A percentile compares a stretch with the other conserved stretches of the same genome.
phyloP scores from a whole-genome alignment of 495 filamentous ascomycete genomes.

The Bathelium albidoporum region DNA sequence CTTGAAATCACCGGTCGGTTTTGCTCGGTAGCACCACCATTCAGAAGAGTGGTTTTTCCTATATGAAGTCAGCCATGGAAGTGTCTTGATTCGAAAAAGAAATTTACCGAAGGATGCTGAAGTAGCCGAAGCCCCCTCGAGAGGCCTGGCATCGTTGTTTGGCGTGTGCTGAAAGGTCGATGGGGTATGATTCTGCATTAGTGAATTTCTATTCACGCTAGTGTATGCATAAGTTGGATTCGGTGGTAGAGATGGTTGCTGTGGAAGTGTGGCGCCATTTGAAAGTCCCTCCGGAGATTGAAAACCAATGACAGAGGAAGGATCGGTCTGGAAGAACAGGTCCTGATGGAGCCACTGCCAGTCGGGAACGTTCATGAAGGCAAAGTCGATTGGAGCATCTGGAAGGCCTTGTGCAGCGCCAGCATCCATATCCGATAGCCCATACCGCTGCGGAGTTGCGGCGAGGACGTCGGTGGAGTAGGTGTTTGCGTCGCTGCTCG shows the following conservation, averaged over 20 bases:
- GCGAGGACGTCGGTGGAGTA: background rate
- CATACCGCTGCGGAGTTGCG: background rate
- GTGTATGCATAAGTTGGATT: background rate
- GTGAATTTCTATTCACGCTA: background rate
- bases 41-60: background rate
- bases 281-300: constrained; percentile 1
- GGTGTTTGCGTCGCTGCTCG: background rate
- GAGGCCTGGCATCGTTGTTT: background rate
- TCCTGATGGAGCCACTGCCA: constrained; percentile 4
- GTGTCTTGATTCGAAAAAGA: background rate
- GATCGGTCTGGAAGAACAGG: constrained; percentile 1
- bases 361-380: background rate
- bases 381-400: background rate
- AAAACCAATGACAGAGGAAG: background rate
- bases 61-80: background rate
- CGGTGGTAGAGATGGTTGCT: background rate
- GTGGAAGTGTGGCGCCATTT: background rate
- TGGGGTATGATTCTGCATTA: background rate
- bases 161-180: background rate
- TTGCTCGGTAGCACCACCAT: background rate
- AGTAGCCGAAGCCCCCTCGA: background rate
- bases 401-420: background rate
- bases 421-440: background rate
- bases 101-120: background rate
- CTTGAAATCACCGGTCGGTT: background rate